Evolutionary conservation across 2,329 filamentous ascomycete genomes (phyloP), one percentile per base, ranked within the genome.

Genomic region (Penicillium sp.): DNA sequence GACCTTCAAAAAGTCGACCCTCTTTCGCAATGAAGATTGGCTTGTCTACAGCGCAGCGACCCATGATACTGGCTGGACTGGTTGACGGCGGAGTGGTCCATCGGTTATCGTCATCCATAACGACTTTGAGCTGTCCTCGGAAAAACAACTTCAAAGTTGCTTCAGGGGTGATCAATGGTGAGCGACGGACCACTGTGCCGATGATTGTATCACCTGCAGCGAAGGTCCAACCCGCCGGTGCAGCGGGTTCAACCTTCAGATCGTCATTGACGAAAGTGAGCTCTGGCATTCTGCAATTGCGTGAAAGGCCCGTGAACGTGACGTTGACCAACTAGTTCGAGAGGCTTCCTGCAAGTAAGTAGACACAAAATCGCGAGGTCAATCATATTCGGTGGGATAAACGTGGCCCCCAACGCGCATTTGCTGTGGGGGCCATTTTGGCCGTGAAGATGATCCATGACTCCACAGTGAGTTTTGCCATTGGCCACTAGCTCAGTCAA

Each of bases 151-250:
- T 52, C 19, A 52, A 14, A 26, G 36, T 34, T 10, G 49, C 49
- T 8, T 39, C 29, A 9, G 33, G 19, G 16, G 49, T 46, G 33
- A 34, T 21, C 5, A 52, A 31, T 24, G 49, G 33, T 31, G 49
- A 46, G 23, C 24, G 21, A 28, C 49, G 49, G 37, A 52, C 49
- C 33, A 52, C 49, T 13, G 44, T 44, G 21, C 39, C 51, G 45
- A 54, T 54, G 19, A 54, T 39, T 10, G 37, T 45, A 44, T 52
- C 49, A n/a, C 42, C 42, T 14, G 49, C 23, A 8, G 49, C 42
- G 34, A 52, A 52, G 5, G 49, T 52, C 49, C 49, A 52, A n/a
- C 23, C 42, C 16, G 45, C 33, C 8, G 49, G 49, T 9, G 49
- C 49, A 16, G 49, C 49, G 11, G 37, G 37, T 13, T 21, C 21